Base-by-base conservation (phyloP, 441 rosid species). In the Pelargonium fulgidum region DNA sequence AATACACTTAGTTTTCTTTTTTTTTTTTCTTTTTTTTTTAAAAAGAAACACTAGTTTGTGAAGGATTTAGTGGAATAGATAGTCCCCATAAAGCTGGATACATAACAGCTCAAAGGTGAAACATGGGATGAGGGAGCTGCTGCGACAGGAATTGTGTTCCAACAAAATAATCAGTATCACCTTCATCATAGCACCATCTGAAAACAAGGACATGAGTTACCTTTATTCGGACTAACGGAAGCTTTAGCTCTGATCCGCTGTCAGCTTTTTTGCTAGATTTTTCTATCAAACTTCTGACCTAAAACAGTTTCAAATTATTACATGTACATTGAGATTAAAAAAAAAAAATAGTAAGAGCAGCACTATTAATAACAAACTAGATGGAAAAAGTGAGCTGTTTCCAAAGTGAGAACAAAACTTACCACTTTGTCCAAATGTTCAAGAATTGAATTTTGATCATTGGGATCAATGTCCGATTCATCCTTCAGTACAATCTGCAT, bases 391-490 rank as follows among this genome's bases (percentile, higher is more conserved):
- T 56, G 62, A 56, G 24, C 62, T 24, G 20, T 56, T 7, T 39
- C 50, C 50, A 66, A 62, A 54, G 22, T 26, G 72, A 73, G 44
- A 45, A 47, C 68, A 74, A 69, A 42, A 77, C 75, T 72, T 82
- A 83, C 99, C 96, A 91, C 96, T 80, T 81, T 86, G 85, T 94
- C 97, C 82, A 94, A 81, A 88, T 90, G 92, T 77, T 84, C 96
- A 44, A 89, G 93, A 78, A 91, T 86, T 76, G 99, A 94, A 77
- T 80, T 87, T 75, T 94, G 98, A 82, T 94, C 99, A 85, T 90
- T 83, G 67, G 97, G 88, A 81, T 94, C 96, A 81, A 94, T 84
- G 75, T 85, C 94, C 75, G 81, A 66, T 76, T 86, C 89, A 76
- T 92, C 99, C 86, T 92, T 94, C 67, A 94, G 73, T 63, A 86